phyloP scores from a whole-genome alignment of 2,329 filamentous ascomycete genomes.

The Trichothecium roseum region DNA sequence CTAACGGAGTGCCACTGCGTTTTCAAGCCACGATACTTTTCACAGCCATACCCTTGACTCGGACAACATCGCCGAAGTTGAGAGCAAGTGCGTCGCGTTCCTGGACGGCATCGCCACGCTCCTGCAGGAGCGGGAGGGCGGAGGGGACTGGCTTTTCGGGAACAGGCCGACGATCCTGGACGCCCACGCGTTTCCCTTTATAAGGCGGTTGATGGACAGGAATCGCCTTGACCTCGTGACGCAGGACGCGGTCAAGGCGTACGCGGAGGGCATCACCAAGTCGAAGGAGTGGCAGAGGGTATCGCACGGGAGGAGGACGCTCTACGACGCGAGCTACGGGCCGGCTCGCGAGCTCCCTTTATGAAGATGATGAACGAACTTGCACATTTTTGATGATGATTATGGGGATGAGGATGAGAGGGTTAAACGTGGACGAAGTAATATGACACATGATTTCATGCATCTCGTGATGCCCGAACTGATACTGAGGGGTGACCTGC shows the following conservation, averaged over 20 bases:
- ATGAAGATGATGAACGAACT: too few species aligned
- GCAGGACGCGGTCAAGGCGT: constrained; percentile 10
- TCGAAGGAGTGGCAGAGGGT: constrained; percentile 15
- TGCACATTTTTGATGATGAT: too few species aligned
- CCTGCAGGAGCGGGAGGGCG: constrained; percentile 7
- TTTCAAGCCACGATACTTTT: constrained; percentile 14
- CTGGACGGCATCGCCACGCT: constrained; percentile 11
- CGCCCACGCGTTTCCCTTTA: constrained; percentile 13
- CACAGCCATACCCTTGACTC: constrained; percentile 13
- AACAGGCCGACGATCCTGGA: constrained; percentile 17
- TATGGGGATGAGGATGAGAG: too few species aligned
- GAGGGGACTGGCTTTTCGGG: constrained; percentile 16
- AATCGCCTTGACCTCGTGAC: constrained; percentile 12
- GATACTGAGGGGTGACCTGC: too few species aligned
- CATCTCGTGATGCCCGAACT: too few species aligned
- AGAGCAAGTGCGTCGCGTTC: constrained; percentile 11
- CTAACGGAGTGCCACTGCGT: not conserved
- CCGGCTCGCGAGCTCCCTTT: constrained; percentile 9
- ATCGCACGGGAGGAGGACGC: constrained; percentile 14
- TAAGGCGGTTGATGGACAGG: constrained; percentile 13
- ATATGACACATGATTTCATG: too few species aligned
- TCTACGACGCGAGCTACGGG: constrained; percentile 12
- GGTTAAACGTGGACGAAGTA: too few species aligned
- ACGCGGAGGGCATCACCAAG: constrained; percentile 9
- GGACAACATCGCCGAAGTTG: constrained; percentile 13